Base-by-base conservation (phyloP, 2,329 filamentous ascomycete species). In the Thielaviopsis populi region DNA sequence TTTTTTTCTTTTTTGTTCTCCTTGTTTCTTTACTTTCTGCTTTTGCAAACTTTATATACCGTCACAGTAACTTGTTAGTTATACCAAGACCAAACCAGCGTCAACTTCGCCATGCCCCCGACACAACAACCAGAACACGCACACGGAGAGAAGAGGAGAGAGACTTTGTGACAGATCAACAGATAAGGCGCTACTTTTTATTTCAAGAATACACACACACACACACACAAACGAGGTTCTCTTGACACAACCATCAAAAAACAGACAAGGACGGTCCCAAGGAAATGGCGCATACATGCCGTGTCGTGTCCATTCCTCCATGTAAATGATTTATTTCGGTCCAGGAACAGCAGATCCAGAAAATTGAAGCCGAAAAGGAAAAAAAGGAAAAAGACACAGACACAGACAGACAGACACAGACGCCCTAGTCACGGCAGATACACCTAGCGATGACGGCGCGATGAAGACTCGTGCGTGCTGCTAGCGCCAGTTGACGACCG, bases 401-500 rank as follows among this genome's bases (percentile, higher is more conserved):
- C 13, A 7, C 43, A 56, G n/a, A 59, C 40, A 24, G 33, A 53
- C 15, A 43, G 27, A 58, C n/a, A 27, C 48, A 10, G 13, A 7
- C 8, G n/a, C 53, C 27, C 53, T 13, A n/a, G 27, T 33, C 27
- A 43, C 59, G 40, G 40, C 50, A 50, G 22, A 48, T 48, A 63
- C 48, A 58, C 63, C 64, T 65, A 65, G n/a, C 64, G 60, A 58
- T 65, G 64, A 27, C 64, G 60, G 54, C 64, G 53, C 8, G 64
- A 59, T 8, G 64, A 59, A 37, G 63, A 65, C 40, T 65, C 64
- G 53, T 63, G 64, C 30, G 46, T 53, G 40, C 37, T 53, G 19
- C 13, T 24, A 27, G 41, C 24, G 15, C 48, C 48, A 33, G 53
- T 48, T 15, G 58, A 61, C 19, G 59, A 46, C 40, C 63, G 48